Evolutionary conservation across 345 rosid species (phyloP), one percentile per base, ranked within the genome.

Genomic region (Viola odorata): DNA sequence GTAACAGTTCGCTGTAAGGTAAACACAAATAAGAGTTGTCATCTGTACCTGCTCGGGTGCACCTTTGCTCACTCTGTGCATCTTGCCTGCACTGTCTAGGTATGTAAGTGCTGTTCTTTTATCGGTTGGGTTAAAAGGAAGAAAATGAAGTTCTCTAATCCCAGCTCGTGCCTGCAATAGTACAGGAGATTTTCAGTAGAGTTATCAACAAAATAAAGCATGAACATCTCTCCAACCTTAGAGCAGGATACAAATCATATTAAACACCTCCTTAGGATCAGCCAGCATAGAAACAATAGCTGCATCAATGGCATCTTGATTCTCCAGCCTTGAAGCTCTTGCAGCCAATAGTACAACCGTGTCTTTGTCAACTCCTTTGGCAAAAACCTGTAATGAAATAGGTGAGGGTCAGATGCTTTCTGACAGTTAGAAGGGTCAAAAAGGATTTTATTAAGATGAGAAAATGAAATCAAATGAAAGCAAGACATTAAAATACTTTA

Each of bases 61-160:
- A 50, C 98, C 98, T 89, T 92, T 92, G 89, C 96, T 92, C 55
- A 79, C 89, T 55, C 96, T 76, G 58, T 89, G 88, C 98, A 87
- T 82, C 55, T 79, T 79, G 42, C 91, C 89, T 50, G 69, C 60
- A 54, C 71, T 77, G 56, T 89, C 98, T 16, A 78, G 4, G 83
- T 82, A 92, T 6, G 96, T 84, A 36, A 91, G 78, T 38, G 96
- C 91, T 49, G 98, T 92, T 79, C 96, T 84, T 78, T 91, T 92
- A 55, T 92, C 91, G 41, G 98, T 87, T 55, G 94, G 98, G 80
- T 87, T 92, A 62, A 87, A 89, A 36, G 96, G 98, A 74, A 92
- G 96, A 77, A 92, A 89, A 83, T 92, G 96, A 55, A 92, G 83
- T 76, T 92, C 96, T 16, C 76, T 70, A 60, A 89, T 87, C 49